Base-by-base conservation (phyloP, 2,329 filamentous ascomycete genomes). In the Ascochyta fabae region DNA sequence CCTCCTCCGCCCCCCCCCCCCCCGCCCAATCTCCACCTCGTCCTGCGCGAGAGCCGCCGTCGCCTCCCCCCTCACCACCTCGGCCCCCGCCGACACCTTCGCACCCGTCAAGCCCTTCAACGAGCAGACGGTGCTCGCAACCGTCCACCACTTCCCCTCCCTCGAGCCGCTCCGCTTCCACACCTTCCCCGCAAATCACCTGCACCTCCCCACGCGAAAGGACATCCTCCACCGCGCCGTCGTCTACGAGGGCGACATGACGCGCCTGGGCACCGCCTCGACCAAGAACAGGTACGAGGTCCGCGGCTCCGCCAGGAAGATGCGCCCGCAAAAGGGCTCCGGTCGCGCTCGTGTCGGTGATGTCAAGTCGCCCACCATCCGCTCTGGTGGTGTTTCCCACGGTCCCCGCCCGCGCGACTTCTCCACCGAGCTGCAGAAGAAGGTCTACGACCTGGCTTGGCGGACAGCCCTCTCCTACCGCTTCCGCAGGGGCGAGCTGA, bases 401-500 rank as follows among this genome's bases (percentile, higher is more conserved):
- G 95, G 95, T n/a, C 95, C 95, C 26, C 88, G 93, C 67, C 93
- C 93, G 24, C 85, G 95, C 74, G 92, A 98, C 79, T 99, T 99
- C 73, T 86, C 86, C 57, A 96, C 93, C 22, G 84, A 84, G 15
- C 82, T 99, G 51, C 92, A 89, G 67, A 84, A 84, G 72, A 98
- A 98, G 80, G 86, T 96, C 43, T 99, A 99, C 80, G 93, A 98
- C 77, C 83, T 96, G 67, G 95, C 95, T 9, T 98, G 92, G 91
- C 87, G 95, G 72, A 98, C 90, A 39, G 95, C 95, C 10, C 83
- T 99, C 62, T 95, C 90, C 71, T 96, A 96, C 80, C 87, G 95
- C 57, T 98, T 95, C 78, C 84, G 88, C 63, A 86, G 88, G 64
- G 95, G 93, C 44, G 91, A 98, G 80, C 80, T 99, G 68, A 81